Conservation (phyloP, 495 filamentous ascomycete genomes). For the Achaetomiella virescens region DNA sequence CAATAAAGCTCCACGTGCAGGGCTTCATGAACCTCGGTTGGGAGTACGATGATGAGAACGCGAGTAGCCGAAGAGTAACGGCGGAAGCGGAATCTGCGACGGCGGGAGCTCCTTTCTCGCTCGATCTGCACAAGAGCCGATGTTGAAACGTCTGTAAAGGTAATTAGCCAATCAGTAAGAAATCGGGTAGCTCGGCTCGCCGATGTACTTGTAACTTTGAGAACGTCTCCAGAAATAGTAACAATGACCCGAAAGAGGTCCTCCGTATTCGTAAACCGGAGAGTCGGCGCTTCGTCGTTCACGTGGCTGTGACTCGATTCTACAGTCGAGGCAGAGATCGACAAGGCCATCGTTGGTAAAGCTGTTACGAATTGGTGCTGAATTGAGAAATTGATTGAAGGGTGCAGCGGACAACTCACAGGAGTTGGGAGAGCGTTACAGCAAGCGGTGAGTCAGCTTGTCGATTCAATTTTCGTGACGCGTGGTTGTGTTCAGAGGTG, state of each 20-base stretch:
- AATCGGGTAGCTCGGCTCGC: background rate
- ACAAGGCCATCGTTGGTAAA: too few relatives aligned
- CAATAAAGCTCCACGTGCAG: conserved; percentile 14
- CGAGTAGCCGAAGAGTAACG: conserved; percentile 11
- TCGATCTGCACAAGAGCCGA: conserved; percentile 9
- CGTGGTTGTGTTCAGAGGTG: too few relatives aligned
- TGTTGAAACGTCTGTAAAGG: conserved; percentile 4
- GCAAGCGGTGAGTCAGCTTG: too few relatives aligned
- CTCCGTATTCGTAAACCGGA: background rate
- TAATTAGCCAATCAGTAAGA: background rate
- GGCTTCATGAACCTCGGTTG: conserved; percentile 18
- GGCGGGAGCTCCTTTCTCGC: conserved; percentile 9
- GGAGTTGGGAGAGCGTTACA: too few relatives aligned
- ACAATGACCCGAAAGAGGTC: background rate
- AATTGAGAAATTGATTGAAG: too few relatives aligned
- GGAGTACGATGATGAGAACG: conserved; percentile 18
- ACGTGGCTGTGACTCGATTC: too few relatives aligned
- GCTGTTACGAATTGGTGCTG: too few relatives aligned
- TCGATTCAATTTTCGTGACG: too few relatives aligned
- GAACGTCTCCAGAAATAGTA: background rate
- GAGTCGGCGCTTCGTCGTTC: background rate
- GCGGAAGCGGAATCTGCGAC: conserved; percentile 18
- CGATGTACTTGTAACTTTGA: background rate
- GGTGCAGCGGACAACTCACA: too few relatives aligned
- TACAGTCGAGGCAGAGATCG: too few relatives aligned